Evolutionary conservation across 805 yeast species (phyloP), one percentile per base, ranked within the genome.

Genomic region (Brettanomyces bruxellensis): DNA sequence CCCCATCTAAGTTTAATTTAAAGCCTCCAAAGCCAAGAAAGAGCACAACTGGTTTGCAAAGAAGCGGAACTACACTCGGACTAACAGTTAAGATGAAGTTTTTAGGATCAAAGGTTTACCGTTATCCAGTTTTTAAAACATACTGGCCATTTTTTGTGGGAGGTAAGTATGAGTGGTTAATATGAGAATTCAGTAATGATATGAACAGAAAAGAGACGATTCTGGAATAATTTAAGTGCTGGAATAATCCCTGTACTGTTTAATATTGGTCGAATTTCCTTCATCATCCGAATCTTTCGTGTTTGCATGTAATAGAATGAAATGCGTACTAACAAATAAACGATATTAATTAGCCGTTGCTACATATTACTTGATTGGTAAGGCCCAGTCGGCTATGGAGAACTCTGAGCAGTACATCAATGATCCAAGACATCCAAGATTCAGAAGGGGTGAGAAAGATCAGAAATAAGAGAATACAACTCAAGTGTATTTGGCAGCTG

Each of bases 371-470:
- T 74, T 81, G 56, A 72, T 86, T 60, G 75, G 78, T 67, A 80
- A 81, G 72, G 83, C 79, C 45, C 81, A 88, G 52, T 68, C 66
- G 51, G 83, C 83, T 51, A 76, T 86, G 58, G 72, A 79, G 68
- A 73, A 81, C 75, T 74, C 91, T 50, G 76, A 75, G 52, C 95
- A 86, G 71, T 88, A 81, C 75, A 79, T 82, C 71, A 87, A 88
- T 69, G 96, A 88, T 72, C 96, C 96, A 73, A 86, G 95, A 78
- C 88, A 88, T 76, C 96, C 96, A 70, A 83, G 95, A 73, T 85
- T 86, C 66, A 71, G 61, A 55, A 50, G 51, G 47, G 67, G 67
- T 54, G 66, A 63, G 45, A 49, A 57, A 44, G 65, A 57, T 50
- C 50, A 56, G 57, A 62, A 61, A 59, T 62, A 58, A 52, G 46